Percentiles rank a stretch among this genome's conserved stretches.
Evolutionary conservation across 129 eudicot species (phyloP).

Genomic region (Smallanthus sonchifolius): DNA sequence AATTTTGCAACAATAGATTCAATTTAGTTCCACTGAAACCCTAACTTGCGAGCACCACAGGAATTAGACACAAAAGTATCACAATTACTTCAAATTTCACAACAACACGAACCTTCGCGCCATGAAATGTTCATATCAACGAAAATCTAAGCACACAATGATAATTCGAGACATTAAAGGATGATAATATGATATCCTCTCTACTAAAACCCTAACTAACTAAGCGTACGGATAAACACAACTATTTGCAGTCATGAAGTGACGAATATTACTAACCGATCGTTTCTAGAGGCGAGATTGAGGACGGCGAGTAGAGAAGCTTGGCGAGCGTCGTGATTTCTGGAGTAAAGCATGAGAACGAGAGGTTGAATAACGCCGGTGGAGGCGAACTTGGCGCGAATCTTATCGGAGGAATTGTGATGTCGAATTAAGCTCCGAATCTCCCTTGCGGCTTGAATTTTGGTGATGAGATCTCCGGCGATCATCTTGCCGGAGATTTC

Average conservation of each 20-base stretch:
- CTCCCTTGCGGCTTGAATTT: constrained; percentile 71
- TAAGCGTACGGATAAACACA: background rate
- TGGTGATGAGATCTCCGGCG: constrained; percentile 51
- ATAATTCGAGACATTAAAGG: background rate
- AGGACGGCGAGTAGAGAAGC: constrained; percentile 73
- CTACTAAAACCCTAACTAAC: constrained; percentile 3
- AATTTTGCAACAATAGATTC: background rate
- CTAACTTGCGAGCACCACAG: constrained; percentile 8
- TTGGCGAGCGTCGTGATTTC: constrained; percentile 50
- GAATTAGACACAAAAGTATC: background rate
- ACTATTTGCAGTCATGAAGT: background rate
- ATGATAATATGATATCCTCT: background rate
- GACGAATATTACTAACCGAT: constrained; percentile 37
- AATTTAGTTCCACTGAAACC: background rate
- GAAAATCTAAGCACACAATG: background rate
- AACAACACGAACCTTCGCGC: background rate
- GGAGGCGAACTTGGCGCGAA: constrained; percentile 59
- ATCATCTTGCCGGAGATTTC: constrained; percentile 45
- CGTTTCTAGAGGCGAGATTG: constrained; percentile 74
- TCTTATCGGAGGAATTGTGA: constrained; percentile 37
- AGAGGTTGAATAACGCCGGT: constrained; percentile 78
- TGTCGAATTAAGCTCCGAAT: constrained; percentile 59
- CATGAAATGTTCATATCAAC: background rate
- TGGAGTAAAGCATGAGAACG: constrained; percentile 49
- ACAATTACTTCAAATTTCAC: constrained; percentile 11